Evolutionary conservation across 164 flowering plant species (phyloP), one percentile per base, ranked within the genome.

Genomic region (Vitis labrusca): DNA sequence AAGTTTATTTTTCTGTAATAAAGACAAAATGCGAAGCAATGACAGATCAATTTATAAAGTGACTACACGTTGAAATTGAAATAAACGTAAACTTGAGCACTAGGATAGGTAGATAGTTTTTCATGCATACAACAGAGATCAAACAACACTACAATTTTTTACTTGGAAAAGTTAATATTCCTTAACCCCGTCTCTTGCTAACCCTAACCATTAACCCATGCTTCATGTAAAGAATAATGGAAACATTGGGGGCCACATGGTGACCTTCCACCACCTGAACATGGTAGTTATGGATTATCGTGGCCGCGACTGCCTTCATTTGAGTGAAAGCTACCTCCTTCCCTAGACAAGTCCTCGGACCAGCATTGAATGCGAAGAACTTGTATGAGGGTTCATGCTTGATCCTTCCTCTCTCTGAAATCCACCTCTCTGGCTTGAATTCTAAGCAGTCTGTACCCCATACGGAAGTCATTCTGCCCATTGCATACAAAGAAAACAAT

Each of bases 371-470:
- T 0, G 74, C 48, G 0, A 64, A 4, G 55, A 79, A 82, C 70
- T 83, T 88, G 64, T 76, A 74, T 0, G 81, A 69, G 9, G 80
- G 81, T 30, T 75, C 81, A n/a, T 75, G 69, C 16, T 60, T 73
- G 7, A 85, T 73, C 16, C 71, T 47, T 27, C 87, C 86, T 16
- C n/a, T 5, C 17, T 76, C 79, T 0, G 73, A 48, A n/a, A 86
- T 76, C 92, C 92, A 86, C 59, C 88, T 76, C 76, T 86, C 87
- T 0, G 92, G 88, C 74, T 74, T 83, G 79, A 85, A 88, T 3
- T 80, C 84, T 30, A 69, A 49, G 69, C 85, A 80, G 64, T 84
- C 89, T 52, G 79, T 59, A 0, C 89, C 92, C 92, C 91, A 85
- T 9, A 82, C 17, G 3, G 29, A 61, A n/a, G 72, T 60, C 81